Evolutionary conservation across 306 rosid species (phyloP).

Genomic region (Trifolium dubium): DNA sequence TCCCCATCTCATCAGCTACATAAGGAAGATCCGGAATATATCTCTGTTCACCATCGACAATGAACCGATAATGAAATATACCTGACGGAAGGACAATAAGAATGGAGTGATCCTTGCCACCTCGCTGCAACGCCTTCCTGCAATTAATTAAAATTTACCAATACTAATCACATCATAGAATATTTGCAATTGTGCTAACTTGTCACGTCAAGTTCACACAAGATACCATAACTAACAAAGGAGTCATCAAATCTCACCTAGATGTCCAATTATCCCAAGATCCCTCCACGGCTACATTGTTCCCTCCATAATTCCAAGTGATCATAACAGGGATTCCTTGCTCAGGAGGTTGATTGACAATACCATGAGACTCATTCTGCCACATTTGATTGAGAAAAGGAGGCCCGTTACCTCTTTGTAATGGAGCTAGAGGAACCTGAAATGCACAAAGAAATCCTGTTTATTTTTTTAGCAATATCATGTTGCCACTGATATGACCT

Average conservation of each 20-base stretch:
- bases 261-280: slow-evolving; percentile 95
- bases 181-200: slow-evolving; percentile 24
- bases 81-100: slow-evolving; percentile 82
- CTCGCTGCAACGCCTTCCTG: slow-evolving; percentile 81
- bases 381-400: slow-evolving; percentile 55
- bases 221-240: slow-evolving; percentile 16
- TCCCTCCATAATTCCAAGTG: slow-evolving; percentile 82
- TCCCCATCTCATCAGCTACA: slow-evolving; percentile 76
- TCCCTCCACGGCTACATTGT: slow-evolving; percentile 79
- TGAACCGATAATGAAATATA: slow-evolving; percentile 79
- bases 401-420: slow-evolving; percentile 67
- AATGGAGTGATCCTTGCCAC: slow-evolving; percentile 79
- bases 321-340: slow-evolving; percentile 80
- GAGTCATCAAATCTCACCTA: slow-evolving; percentile 54
- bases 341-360: slow-evolving; percentile 61
- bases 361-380: slow-evolving; percentile 57
- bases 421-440: slow-evolving; percentile 88
- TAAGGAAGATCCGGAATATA: slow-evolving; percentile 78
- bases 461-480: slow-evolving; percentile 28
- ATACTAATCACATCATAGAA: slow-evolving; percentile 18
- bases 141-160: slow-evolving; percentile 38
- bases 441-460: slow-evolving; percentile 44
- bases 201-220: slow-evolving; percentile 31
- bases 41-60: slow-evolving; percentile 85
- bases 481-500: slow-evolving; percentile 16